Evolutionary conservation across 225 moss, liverwort and hornwort genomes (phyloP), one percentile per base, ranked within the genome.

Genomic region (Physcomitrium patens): DNA sequence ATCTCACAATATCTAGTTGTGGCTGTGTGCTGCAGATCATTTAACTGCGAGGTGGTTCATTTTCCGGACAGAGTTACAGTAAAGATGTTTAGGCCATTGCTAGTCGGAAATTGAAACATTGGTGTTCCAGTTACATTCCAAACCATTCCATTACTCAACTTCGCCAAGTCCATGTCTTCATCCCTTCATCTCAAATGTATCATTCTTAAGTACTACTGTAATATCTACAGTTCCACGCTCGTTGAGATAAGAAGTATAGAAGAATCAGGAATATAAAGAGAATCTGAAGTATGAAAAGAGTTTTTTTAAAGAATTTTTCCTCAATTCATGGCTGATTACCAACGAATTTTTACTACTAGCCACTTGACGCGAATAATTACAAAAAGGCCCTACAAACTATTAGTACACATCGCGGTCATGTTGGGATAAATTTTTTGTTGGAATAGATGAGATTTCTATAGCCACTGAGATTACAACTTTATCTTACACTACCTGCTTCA

Each of bases 401-500:
- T 24, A 61, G 51, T 53, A 45, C 60, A 76, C 55, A 71, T 71
- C 12, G 71, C 76, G 43, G 60, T 76, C 43, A 59, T 65, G 31
- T 66, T 49, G 71, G 76, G 76, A 68, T 51, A 66, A 43, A 1
- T 18, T 55, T 19, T 26, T 69, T 9, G 31, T 51, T 0, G 41
- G 68, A 70, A 45, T 68, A 63, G n/a, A 28, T 17, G 68, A 79
- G 61, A 47, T 47, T 61, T 60, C 77, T 71, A 74, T 67, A 17
- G 45, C 44, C n/a, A 60, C 47, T 54, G 9, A 17, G 24, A 49
- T 20, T 61, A 60, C 47, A 66, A 12, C 12, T 31, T 70, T 80
- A 84, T 23, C 24, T 53, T 80, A 84, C 80, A 84, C 31, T 74
- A 70, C 48, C 73, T 67, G 74, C 66, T 74, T 80, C 84, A 84